These are phyloP conservation scores for Cutaneotrichosporon sp. DNA, from an alignment of 1,284 basidiomycete species.

Conservation along the genomic window DNA sequence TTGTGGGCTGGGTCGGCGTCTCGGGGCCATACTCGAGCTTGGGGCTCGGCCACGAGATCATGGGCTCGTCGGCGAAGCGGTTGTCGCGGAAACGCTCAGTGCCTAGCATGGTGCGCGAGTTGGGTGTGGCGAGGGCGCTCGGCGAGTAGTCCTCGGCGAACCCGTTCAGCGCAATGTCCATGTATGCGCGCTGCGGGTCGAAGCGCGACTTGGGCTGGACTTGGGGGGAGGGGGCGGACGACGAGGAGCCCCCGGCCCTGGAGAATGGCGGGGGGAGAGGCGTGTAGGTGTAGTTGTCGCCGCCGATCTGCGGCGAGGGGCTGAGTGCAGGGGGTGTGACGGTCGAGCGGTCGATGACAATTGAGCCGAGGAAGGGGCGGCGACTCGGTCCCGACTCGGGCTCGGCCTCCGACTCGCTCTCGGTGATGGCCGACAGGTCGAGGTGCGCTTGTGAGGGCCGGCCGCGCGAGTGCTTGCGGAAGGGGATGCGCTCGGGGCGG, in stretches of 20 bases:
- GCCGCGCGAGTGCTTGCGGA: constrained; percentile 20
- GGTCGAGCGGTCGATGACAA: constrained; percentile 10
- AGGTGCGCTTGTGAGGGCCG: constrained; percentile 33
- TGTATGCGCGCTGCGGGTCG: constrained; percentile 39
- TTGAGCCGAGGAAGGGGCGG: constrained; percentile 17
- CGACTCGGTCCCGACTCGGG: background rate
- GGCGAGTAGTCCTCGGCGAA: constrained; percentile 19
- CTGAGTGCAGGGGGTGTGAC: constrained; percentile 32
- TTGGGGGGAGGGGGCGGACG: background rate
- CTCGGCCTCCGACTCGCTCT: constrained; percentile 16
- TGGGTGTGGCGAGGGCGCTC: constrained; percentile 33
- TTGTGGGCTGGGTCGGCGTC: constrained; percentile 8
- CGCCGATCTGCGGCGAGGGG: constrained; percentile 39
- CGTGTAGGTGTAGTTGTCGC: constrained; percentile 26
- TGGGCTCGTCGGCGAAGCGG: constrained; percentile 47
- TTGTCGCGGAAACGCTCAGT: constrained; percentile 50
- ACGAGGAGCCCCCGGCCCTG: background rate
- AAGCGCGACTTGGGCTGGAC: background rate
- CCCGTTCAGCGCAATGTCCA: constrained; percentile 42
- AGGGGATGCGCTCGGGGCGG: constrained; percentile 10
- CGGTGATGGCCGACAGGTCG: constrained; percentile 35
- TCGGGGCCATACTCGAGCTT: constrained; percentile 26
- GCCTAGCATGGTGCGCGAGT: constrained; percentile 45
- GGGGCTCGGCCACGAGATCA: constrained; percentile 37
- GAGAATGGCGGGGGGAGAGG: constrained; percentile 6